These are phyloP conservation scores for Myxozyma udenii DNA, from an alignment of 805 yeast genomes.

Conservation along the genomic window DNA sequence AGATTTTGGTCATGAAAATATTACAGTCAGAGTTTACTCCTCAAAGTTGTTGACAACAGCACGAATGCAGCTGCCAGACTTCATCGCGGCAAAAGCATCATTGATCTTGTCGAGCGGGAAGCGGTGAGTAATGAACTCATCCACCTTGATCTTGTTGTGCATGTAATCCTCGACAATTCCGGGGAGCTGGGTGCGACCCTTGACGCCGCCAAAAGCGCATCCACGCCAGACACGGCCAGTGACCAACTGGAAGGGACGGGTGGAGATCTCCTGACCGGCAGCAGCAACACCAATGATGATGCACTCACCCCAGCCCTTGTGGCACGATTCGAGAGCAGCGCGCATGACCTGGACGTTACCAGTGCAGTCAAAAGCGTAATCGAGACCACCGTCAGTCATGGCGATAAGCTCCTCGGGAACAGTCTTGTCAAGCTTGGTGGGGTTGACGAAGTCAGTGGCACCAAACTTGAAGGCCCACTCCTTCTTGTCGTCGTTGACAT, in stretches of 20 bases:
- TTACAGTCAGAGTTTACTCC: too few relatives aligned
- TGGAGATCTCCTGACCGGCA: constrained; percentile 93
- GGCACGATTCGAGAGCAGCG: constrained; percentile 92
- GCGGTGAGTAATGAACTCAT: constrained; percentile 92
- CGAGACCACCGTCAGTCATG: constrained; percentile 95
- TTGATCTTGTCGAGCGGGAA: constrained; percentile 75
- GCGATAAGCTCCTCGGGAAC: constrained; percentile 81
- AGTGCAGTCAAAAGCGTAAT: constrained; percentile 95
- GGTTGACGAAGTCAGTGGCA: constrained; percentile 92
- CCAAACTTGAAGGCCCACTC: constrained; percentile 87
- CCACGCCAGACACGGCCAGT: constrained; percentile 99
- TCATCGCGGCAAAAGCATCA: constrained; percentile 91
- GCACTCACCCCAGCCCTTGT: constrained; percentile 98
- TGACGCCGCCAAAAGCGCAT: constrained; percentile 99
- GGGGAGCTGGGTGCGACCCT: constrained; percentile 95
- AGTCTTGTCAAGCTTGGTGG: constrained; percentile 64
- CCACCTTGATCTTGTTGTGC: constrained; percentile 78
- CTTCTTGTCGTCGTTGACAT: constrained; percentile 78
- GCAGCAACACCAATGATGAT: constrained; percentile 97
- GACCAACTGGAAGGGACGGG: constrained; percentile 98
- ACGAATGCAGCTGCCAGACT: constrained; percentile 88
- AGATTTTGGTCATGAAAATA: too few relatives aligned
- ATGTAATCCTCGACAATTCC: constrained; percentile 82
- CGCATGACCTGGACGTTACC: constrained; percentile 96
- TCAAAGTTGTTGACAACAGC: constrained; percentile 60